Conservation (phyloP, 352 stramenopile species). For the Phytopythium montanum region DNA sequence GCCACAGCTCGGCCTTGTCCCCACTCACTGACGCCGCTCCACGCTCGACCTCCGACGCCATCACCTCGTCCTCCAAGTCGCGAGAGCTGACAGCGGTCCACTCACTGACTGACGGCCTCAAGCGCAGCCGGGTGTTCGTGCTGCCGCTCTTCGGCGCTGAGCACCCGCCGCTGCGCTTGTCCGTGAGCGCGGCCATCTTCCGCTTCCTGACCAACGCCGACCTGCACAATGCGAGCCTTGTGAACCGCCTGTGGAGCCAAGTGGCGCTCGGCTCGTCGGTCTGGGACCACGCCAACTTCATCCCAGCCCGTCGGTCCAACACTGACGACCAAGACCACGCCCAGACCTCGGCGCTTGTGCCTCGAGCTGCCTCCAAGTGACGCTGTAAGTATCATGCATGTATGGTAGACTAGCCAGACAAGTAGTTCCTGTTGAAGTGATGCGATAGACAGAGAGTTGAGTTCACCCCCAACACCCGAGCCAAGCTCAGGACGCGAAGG, state of each 20-base stretch:
- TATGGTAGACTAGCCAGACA: background rate
- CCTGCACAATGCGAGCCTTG: slow-evolving; percentile 83
- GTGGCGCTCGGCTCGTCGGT: slow-evolving; percentile 65
- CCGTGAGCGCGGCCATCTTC: slow-evolving; percentile 62
- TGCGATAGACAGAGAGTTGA: slow-evolving; percentile 1
- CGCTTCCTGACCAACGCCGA: slow-evolving; percentile 70
- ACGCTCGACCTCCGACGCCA: background rate
- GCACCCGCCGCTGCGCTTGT: slow-evolving; percentile 55
- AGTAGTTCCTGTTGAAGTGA: slow-evolving; percentile 2
- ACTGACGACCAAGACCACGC: background rate
- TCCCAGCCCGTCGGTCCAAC: slow-evolving; percentile 7
- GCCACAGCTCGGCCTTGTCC: background rate
- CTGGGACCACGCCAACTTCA: slow-evolving; percentile 81
- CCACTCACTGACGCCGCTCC: background rate
- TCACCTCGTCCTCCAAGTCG: slow-evolving; percentile 4
- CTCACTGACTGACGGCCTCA: background rate
- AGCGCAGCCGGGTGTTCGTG: slow-evolving; percentile 43
- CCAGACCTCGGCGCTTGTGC: background rate
- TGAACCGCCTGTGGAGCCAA: slow-evolving; percentile 80
- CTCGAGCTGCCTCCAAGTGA: slow-evolving; percentile 3
- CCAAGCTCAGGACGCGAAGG: background rate
- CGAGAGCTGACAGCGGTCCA: background rate
- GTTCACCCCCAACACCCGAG: background rate
- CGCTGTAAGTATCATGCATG: slow-evolving; percentile 1
- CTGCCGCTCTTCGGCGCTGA: slow-evolving; percentile 67